Evolutionary conservation across 2,329 filamentous ascomycete genomes (phyloP).

Genomic region (Epicoccum sorghinum): DNA sequence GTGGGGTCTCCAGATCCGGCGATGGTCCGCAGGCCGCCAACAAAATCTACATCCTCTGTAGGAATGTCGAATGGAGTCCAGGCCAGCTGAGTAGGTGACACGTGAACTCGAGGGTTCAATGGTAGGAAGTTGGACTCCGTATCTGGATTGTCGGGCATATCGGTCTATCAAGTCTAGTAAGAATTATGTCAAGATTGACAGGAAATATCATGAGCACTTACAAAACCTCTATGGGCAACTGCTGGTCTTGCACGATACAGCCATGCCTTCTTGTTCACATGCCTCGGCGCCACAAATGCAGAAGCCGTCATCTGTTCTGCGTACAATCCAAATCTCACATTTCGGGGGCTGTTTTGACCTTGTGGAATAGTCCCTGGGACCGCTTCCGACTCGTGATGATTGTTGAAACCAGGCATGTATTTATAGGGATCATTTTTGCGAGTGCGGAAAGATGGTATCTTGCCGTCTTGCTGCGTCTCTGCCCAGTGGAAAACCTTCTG

Average conservation of each 20-base stretch:
- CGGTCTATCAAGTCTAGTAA: constrained; percentile 13
- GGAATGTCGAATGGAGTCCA: not conserved
- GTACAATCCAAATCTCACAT: constrained; percentile 49
- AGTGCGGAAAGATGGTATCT: constrained; percentile 35
- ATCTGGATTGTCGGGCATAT: constrained; percentile 39
- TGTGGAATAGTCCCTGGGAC: constrained; percentile 53
- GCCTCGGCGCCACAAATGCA: constrained; percentile 52
- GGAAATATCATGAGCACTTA: too few relatives aligned
- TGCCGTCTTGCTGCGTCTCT: constrained; percentile 39
- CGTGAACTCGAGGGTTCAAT: not conserved
- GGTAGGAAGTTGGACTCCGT: not conserved
- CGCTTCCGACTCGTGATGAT: constrained; percentile 49
- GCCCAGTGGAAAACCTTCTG: constrained; percentile 48
- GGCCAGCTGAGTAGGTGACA: not conserved
- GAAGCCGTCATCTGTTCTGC: constrained; percentile 55
- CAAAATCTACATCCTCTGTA: not conserved
- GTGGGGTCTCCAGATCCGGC: constrained; percentile 59
- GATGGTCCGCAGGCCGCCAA: constrained; percentile 54
- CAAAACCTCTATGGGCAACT: constrained; percentile 48
- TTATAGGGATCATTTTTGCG: constrained; percentile 48
- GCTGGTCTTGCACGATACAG: constrained; percentile 54
- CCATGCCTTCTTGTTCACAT: constrained; percentile 52
- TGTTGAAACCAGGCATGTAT: constrained; percentile 48
- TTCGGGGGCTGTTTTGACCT: constrained; percentile 14
- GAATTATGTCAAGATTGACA: too few relatives aligned